Conservation (phyloP, 495 filamentous ascomycete species). For the Neurospora terricola region DNA sequence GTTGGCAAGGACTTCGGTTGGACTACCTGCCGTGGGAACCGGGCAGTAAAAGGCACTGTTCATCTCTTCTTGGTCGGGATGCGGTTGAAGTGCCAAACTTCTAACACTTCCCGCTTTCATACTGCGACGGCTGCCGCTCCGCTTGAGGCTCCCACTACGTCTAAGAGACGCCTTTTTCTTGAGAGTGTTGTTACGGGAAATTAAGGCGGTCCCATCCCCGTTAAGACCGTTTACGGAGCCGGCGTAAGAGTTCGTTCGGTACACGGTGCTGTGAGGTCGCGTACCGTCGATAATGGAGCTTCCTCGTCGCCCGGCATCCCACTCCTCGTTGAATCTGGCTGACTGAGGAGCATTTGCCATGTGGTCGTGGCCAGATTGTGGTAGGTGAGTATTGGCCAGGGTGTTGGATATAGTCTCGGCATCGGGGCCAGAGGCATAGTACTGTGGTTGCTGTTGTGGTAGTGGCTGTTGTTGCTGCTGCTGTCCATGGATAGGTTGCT, state of each 20-base stretch:
- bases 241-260: slow-evolving; percentile 34
- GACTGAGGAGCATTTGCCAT: slow-evolving; percentile 12
- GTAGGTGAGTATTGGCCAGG: slow-evolving; percentile 27
- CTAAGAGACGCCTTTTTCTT: slow-evolving; percentile 78
- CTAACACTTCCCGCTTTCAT: slow-evolving; percentile 74
- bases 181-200: slow-evolving; percentile 67
- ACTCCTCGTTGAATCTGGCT: slow-evolving; percentile 58
- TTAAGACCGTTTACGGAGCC: slow-evolving; percentile 28
- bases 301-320: slow-evolving; percentile 58
- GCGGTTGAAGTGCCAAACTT: slow-evolving; percentile 56
- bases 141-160: slow-evolving; percentile 61
- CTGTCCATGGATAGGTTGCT: slow-evolving; percentile 5
- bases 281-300: slow-evolving; percentile 45
- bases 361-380: slow-evolving; percentile 21
- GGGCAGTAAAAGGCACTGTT: slow-evolving; percentile 85
- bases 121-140: slow-evolving; percentile 65
- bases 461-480: slow-evolving; percentile 1
- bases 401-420: slow-evolving; percentile 34
- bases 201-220: slow-evolving; percentile 24
- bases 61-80: slow-evolving; percentile 53
- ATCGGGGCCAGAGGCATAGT: slow-evolving; percentile 16
- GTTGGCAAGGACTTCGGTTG: slow-evolving; percentile 81
- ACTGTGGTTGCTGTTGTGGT: slow-evolving; percentile 1
- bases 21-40: slow-evolving; percentile 75
- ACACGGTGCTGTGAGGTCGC: slow-evolving; percentile 29